phyloP scores from a whole-genome alignment of 768 basidiomycete genomes.

The Boletus vermiculosoides region DNA sequence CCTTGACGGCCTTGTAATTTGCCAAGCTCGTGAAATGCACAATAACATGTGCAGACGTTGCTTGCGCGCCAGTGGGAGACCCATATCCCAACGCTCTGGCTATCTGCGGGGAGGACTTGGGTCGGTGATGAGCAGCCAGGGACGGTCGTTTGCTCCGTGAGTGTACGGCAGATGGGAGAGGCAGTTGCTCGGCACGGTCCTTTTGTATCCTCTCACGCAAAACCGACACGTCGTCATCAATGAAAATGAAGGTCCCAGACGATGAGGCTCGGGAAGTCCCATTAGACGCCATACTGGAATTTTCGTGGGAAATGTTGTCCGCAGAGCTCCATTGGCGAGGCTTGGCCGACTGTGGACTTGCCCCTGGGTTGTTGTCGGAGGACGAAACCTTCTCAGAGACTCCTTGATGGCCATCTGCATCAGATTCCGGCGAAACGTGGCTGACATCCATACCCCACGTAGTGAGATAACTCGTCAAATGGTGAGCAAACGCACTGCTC shows the following conservation, averaged over 20 bases:
- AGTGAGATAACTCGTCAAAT: conserved; percentile 89
- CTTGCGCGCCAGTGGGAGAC: conserved; percentile 27
- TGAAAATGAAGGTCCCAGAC: conserved; percentile 69
- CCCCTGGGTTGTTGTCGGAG: conserved; percentile 4
- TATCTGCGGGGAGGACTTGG: conserved; percentile 80
- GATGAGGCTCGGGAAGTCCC: conserved; percentile 26
- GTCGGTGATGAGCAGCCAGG: conserved; percentile 63
- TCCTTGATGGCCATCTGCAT: conserved; percentile 40
- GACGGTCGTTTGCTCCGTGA: conserved; percentile 63
- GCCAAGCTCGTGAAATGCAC: conserved; percentile 90
- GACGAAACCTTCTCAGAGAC: conserved; percentile 16
- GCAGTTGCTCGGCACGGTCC: conserved; percentile 54
- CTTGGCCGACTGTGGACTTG: conserved; percentile 13
- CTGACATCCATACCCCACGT: conserved; percentile 95
- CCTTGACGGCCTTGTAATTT: conserved; percentile 87
- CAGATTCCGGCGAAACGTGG: conserved; percentile 65
- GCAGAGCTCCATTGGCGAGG: conserved; percentile 22
- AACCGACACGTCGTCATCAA: conserved; percentile 88
- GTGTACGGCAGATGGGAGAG: conserved; percentile 38
- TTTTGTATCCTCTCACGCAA: conserved; percentile 73
- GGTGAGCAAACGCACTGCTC: conserved; percentile 86
- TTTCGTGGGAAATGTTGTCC: conserved; percentile 24
- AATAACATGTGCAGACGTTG: conserved; percentile 44
- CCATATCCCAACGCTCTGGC: conserved; percentile 50
- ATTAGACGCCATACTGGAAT: conserved; percentile 16